Base-by-base conservation (phyloP, 495 filamentous ascomycete species). In the Neurospora terricola region DNA sequence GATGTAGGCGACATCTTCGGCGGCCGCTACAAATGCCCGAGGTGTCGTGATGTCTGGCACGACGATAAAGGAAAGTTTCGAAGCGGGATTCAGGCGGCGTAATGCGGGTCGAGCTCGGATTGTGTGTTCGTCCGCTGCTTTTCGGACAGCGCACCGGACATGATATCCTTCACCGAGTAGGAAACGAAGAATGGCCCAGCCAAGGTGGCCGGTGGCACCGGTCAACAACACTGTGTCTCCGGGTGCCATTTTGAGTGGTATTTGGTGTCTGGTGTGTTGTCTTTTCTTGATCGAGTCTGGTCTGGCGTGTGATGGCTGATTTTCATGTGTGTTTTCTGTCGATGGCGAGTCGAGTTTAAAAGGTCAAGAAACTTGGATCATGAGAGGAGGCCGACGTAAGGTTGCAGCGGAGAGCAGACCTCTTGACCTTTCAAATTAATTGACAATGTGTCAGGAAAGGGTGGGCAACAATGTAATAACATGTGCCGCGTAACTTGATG, bases 81-180 rank as follows among this genome's bases (percentile, higher is more conserved):
- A 69, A 38, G 76, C 77, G 18, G 76, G 76, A 66, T 78, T 78
- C 16, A 82, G 54, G 0, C 75, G 73, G 36, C 76, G 73, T 69
- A 84, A 72, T 39, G 78, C 69, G 30, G 81, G 81, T 27, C 75
- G 73, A 14, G 76, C 72, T 14, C 80, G 75, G 39, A 83, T 69
- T 10, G 75, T 45, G 23, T 77, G 70, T 14, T 73, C 77, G 68
- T 83, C 81, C 21, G 74, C 77, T 73, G 81, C 74, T 7, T 79
- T 80, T 37, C 86, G 85, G 62, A 88, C 82, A 42, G 83, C 82
- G 37, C 83, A 84, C 14, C 84, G 81, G 5, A 87, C 86, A n/a
- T 75, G 73, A 72, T 83, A 84, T 59, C 83, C 83, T 10, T 77
- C 75, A 43, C 77, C 72, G 72, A 82, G 77, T 72, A 81, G 77